Conservation (phyloP, 768 basidiomycete species). For the Leccinum barrowsii region DNA sequence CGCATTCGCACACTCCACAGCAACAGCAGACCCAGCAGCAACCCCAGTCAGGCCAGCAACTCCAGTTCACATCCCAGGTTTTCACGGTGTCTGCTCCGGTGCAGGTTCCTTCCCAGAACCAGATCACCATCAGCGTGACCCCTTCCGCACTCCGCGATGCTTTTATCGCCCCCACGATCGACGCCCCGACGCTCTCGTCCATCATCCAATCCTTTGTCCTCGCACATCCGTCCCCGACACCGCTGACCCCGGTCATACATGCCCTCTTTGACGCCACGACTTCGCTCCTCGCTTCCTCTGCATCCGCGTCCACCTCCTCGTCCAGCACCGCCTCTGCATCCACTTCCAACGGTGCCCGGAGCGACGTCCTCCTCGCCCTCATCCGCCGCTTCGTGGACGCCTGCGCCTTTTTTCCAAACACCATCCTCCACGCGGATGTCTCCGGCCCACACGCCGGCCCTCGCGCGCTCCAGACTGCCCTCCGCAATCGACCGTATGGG, state of each 20-base stretch:
- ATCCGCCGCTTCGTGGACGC: slow-evolving; percentile 53
- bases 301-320: slow-evolving; percentile 31
- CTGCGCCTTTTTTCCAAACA: slow-evolving; percentile 45
- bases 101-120: slow-evolving; percentile 10
- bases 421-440: slow-evolving; percentile 51
- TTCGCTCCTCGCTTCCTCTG: slow-evolving; percentile 21
- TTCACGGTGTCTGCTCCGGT: slow-evolving; percentile 42
- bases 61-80: slow-evolving; percentile 45
- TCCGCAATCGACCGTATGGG: slow-evolving; percentile 43
- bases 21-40: slow-evolving; percentile 19
- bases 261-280: slow-evolving; percentile 53
- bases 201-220: slow-evolving; percentile 51
- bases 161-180: slow-evolving; percentile 36
- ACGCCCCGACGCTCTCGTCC: slow-evolving; percentile 46
- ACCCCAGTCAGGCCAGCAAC: slow-evolving; percentile 32
- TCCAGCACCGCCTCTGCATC: slow-evolving; percentile 36
- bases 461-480: slow-evolving; percentile 55
- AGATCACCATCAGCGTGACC: slow-evolving; percentile 30
- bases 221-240: slow-evolving; percentile 46
- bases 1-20: slow-evolving; percentile 14
- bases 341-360: background rate
- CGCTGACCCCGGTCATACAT: slow-evolving; percentile 47
- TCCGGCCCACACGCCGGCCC: slow-evolving; percentile 54
- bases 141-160: slow-evolving; percentile 30
- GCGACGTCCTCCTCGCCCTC: slow-evolving; percentile 12